Evolutionary conservation across 2,329 filamentous ascomycete genomes (phyloP), one percentile per base, ranked within the genome.

Genomic region (Neonectria sp.): DNA sequence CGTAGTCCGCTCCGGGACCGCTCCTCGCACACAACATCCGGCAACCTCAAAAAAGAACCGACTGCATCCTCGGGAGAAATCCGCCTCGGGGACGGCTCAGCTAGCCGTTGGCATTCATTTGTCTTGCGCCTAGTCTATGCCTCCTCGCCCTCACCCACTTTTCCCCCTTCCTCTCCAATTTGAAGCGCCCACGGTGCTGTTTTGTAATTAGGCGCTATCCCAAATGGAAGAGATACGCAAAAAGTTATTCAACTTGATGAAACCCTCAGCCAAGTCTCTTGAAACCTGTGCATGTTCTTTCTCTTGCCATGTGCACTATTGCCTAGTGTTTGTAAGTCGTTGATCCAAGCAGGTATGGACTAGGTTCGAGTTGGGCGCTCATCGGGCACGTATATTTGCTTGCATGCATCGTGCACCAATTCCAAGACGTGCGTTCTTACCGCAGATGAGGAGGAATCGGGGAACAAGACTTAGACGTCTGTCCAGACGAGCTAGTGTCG

Each of bases 191-290:
- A 69, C 46, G 64, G 56, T 72, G 73, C 67, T 76, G 55, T 76
- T 70, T 74, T 76, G 71, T 76, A 75, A 74, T 76, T 73, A 74
- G 70, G 70, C 73, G 74, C 69, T 67, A 52, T 64, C 61, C 72
- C 61, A 65, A 68, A 67, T 35, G 52, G 57, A 72, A 71, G 69
- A 70, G 65, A 69, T 67, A 56, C 63, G 71, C 63, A 75, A 74
- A 75, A 76, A 63, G 63, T 71, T 73, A 67, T 75, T 73, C 71
- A 68, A 64, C 63, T 59, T 68, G 37, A 58, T 59, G 24, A 58
- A 49, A 31, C 13, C 52, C 52, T 37, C n/a, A 24, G 25, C 52
- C 60, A 56, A 62, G 51, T 40, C 27, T 17, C 48, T 9, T 21
- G 29, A 24, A 46, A 17, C 29, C 11, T 9, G n/a, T 51, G 31